Conservation (phyloP, 257 asterid species). For the Datura wrightii region DNA sequence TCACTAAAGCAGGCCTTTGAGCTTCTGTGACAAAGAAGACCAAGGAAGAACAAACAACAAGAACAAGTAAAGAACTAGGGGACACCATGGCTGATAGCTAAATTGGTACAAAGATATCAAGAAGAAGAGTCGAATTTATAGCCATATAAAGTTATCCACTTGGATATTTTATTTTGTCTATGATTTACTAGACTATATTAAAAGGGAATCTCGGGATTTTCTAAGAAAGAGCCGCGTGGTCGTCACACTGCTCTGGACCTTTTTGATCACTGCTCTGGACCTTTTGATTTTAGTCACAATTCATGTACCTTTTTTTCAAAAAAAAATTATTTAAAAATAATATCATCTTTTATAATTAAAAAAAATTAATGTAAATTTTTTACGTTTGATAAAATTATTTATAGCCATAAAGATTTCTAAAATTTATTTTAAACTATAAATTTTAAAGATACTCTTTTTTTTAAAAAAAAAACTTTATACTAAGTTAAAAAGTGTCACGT, state of each 20-base stretch:
- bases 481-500: no score
- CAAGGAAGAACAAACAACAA: constrained; percentile 26
- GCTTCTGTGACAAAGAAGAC: constrained; percentile 37
- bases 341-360: no score
- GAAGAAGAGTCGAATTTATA: neutral
- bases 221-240: constrained; percentile 8
- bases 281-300: neutral
- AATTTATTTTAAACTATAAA: no score
- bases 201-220: neutral
- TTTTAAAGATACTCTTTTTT: no score
- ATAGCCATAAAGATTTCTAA: no score
- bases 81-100: neutral
- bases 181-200: neutral
- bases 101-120: neutral
- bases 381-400: no score
- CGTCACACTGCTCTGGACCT: neutral
- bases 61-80: constrained; percentile 14
- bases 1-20: constrained; percentile 46
- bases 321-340: no score
- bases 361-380: no score
- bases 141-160: neutral
- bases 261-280: neutral
- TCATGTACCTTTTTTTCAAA: no score
- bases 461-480: no score
- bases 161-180: neutral